Percentiles rank a stretch among this genome's conserved stretches.
These are phyloP conservation scores for Aureobasidium mangrovei DNA, from an alignment of 2,329 filamentous ascomycete genomes.

Conservation along the genomic window DNA sequence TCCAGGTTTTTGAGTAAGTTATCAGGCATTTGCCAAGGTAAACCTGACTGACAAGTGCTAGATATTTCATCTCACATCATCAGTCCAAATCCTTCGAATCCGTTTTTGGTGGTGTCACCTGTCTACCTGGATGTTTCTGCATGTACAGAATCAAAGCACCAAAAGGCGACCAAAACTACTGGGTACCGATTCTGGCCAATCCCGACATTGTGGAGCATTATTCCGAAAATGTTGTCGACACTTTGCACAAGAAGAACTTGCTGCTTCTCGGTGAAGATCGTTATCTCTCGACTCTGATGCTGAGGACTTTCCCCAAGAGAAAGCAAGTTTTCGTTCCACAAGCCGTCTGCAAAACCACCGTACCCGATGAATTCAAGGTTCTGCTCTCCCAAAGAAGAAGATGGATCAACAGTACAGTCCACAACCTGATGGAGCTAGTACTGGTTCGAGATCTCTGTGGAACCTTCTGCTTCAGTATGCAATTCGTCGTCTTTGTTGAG, in stretches of 20 bases:
- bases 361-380: slow-evolving; percentile 86
- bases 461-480: slow-evolving; percentile 99
- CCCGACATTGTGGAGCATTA: slow-evolving; percentile 99
- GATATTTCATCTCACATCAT: slow-evolving; percentile 96
- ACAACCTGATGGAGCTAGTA: slow-evolving; percentile 96
- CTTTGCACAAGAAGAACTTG: slow-evolving; percentile 94
- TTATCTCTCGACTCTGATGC: slow-evolving; percentile 92
- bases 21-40: background rate
- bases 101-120: slow-evolving; percentile 97
- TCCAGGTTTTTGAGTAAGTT: slow-evolving; percentile 79
- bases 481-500: slow-evolving; percentile 95
- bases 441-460: slow-evolving; percentile 93
- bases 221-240: slow-evolving; percentile 97
- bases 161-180: slow-evolving; percentile 97
- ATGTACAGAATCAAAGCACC: slow-evolving; percentile 99
- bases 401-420: slow-evolving; percentile 99
- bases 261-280: slow-evolving; percentile 88
- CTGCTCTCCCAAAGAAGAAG: slow-evolving; percentile 87
- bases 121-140: slow-evolving; percentile 96
- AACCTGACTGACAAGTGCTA: background rate
- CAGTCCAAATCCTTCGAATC: slow-evolving; percentile 96
- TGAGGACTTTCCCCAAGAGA: slow-evolving; percentile 96
- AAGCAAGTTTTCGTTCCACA: slow-evolving; percentile 99
- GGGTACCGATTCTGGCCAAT: slow-evolving; percentile 97
- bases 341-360: slow-evolving; percentile 96